A percentile compares a stretch with the other conserved stretches of the same genome.
Conservation (phyloP, 768 basidiomycete genomes). For the Calocybe cyanea region DNA sequence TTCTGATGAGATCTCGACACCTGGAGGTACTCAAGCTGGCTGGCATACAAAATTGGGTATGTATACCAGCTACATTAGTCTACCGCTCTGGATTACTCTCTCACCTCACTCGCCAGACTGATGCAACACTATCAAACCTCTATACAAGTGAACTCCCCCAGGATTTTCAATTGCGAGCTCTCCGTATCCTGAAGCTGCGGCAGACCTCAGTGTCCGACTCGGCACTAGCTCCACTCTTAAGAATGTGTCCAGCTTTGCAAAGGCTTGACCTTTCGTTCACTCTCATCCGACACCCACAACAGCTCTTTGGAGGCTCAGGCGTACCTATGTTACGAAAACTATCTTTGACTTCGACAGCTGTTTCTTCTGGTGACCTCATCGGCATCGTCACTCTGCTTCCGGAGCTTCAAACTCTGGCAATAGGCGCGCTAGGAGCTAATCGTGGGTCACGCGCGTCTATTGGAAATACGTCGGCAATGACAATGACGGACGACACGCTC, state of each 20-base stretch:
- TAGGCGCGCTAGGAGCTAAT: constrained; percentile 57
- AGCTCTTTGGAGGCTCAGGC: constrained; percentile 10
- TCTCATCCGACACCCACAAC: constrained; percentile 35
- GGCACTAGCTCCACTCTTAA: constrained; percentile 38
- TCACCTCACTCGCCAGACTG: constrained; percentile 39
- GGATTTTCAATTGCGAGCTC: constrained; percentile 29
- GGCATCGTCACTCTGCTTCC: constrained; percentile 34
- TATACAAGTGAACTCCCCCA: constrained; percentile 21
- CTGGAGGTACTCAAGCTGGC: constrained; percentile 61
- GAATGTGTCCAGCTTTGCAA: constrained; percentile 44
- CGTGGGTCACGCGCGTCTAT: constrained; percentile 41
- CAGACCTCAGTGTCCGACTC: constrained; percentile 49
- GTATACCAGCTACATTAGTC: constrained; percentile 13
- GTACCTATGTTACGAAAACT: constrained; percentile 49
- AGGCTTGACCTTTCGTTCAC: constrained; percentile 70
- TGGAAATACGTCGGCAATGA: constrained; percentile 46
- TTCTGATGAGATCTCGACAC: constrained; percentile 32
- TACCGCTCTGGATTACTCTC: neutral
- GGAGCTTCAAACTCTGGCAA: constrained; percentile 41
- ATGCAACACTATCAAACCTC: constrained; percentile 48
- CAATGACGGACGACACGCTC: constrained; percentile 51
- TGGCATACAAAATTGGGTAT: constrained; percentile 58
- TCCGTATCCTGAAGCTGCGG: constrained; percentile 58
- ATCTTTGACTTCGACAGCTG: constrained; percentile 54
- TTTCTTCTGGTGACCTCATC: constrained; percentile 38